Conservation (phyloP, 2,329 filamentous ascomycete species). For the Aotearoamyces nothofagi region DNA sequence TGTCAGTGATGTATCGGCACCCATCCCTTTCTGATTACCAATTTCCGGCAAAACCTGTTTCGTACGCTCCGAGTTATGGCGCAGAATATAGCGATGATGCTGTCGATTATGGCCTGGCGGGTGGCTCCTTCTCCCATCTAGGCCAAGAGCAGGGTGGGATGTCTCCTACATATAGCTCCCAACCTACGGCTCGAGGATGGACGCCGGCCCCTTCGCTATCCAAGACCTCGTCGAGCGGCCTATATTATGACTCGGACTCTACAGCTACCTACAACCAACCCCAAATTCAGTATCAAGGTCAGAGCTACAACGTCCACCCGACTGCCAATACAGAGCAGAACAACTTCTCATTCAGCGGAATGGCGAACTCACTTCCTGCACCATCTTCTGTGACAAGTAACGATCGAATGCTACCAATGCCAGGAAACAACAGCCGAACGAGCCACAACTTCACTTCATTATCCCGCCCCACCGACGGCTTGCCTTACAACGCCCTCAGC, state of each 20-base stretch:
- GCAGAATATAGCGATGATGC: constrained; percentile 13
- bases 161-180: constrained; percentile 6
- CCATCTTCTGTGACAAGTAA: constrained; percentile 5
- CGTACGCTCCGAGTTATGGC: constrained; percentile 7
- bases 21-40: constrained; percentile 5
- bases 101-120: constrained; percentile 12
- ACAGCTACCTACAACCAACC: constrained; percentile 8
- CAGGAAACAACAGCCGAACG: constrained; percentile 7
- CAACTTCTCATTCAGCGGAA: constrained; percentile 5
- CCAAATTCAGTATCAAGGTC: background rate
- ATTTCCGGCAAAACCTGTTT: constrained; percentile 9
- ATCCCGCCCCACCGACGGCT: constrained; percentile 5
- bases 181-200: constrained; percentile 7
- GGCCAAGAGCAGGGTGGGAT: constrained; percentile 8
- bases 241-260: constrained; percentile 9
- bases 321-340: constrained; percentile 7
- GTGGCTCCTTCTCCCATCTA: constrained; percentile 5
- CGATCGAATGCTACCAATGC: constrained; percentile 15
- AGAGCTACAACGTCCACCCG: background rate
- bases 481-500: constrained; percentile 6
- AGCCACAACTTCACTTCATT: constrained; percentile 5
- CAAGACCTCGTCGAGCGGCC: constrained; percentile 7
- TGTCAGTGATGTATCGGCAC: constrained; percentile 1
- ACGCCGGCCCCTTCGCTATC: constrained; percentile 7
- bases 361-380: constrained; percentile 7